Base-by-base conservation (phyloP, 2,329 filamentous ascomycete genomes). In the Beauveria pseudobassiana region DNA sequence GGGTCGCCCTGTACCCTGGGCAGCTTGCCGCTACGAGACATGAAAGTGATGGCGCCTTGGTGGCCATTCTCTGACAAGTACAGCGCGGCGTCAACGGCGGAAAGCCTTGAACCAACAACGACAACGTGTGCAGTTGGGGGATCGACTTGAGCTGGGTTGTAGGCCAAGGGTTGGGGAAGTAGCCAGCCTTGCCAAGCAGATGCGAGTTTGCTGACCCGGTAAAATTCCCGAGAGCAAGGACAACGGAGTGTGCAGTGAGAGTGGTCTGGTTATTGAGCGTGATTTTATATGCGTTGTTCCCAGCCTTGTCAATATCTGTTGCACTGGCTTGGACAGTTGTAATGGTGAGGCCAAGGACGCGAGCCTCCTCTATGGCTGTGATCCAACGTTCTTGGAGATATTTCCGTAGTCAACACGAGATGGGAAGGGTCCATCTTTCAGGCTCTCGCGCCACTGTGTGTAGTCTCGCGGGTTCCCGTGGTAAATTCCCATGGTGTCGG, bases 401-500 rank as follows among this genome's bases (percentile, higher is more conserved):
- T 18, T 49, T 16, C 5, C 61, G 10, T 62, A 62, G 24, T 62
- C 46, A 2, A 62, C 55, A 6, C 61, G 54, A 8, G 61, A 62
- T 9, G 55, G 61, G 12, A 62, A 62, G 12, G 61, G 61, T 18
- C 61, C 61, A 16, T 62, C 61, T 9, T 59, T 50, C 4, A 59
- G 42, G 22, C 40, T 53, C 5, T 8, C 24, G 4, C 61, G 61
- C 55, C 61, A 62, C 26, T 62, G 54, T 40, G 61, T 62, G n/a
- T 62, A 62, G 49, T 62, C 61, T 22, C 43, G 48, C 1, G 50
- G 54, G 34, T 62, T 62, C n/a, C 54, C 54, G 20, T 50, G n/a
- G 49, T 42, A 59, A 3, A 62, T 62, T 12, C 61, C 61, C 61
- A 62, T 62, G 5, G 55, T 59, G 40, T 62, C 61, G 16, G 61